phyloP scores from a whole-genome alignment of 768 basidiomycete species.

The Leccinum subtestaceum region DNA sequence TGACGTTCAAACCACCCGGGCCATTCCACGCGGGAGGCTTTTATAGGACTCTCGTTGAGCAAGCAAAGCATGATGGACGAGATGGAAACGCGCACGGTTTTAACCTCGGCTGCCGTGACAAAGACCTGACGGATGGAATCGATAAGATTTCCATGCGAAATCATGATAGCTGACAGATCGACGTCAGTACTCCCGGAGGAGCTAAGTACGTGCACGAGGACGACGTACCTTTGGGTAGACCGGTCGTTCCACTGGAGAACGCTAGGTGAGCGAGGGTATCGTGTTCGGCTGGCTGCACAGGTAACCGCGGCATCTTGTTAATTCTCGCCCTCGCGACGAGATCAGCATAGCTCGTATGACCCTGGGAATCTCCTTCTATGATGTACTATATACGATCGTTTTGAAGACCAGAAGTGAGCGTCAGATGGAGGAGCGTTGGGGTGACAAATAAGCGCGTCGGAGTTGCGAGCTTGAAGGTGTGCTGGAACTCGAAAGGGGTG shows the following conservation, averaged over 20 bases:
- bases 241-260: constrained; percentile 78
- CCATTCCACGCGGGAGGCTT: constrained; percentile 40
- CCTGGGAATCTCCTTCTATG: constrained; percentile 41
- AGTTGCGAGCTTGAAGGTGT: constrained; percentile 46
- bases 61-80: not conserved
- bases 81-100: constrained; percentile 34
- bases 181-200: not conserved
- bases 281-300: constrained; percentile 43
- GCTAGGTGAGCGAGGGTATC: constrained; percentile 67
- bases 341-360: constrained; percentile 42
- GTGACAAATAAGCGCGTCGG: constrained; percentile 55
- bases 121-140: constrained; percentile 41
- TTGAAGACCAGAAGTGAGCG: constrained; percentile 36
- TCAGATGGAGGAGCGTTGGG: constrained; percentile 40
- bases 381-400: constrained; percentile 45
- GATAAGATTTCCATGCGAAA: constrained; percentile 63
- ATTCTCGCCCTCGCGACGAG: constrained; percentile 41
- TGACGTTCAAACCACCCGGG: constrained; percentile 45
- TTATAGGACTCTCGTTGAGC: not conserved
- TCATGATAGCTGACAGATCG: constrained; percentile 55
- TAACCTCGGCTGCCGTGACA: constrained; percentile 31
- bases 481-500: constrained; percentile 54
- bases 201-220: not conserved
- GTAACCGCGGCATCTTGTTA: constrained; percentile 39
- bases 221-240: constrained; percentile 63